Conservation (phyloP, 2,329 filamentous ascomycete genomes). For the Trichophyton benhamiae region DNA sequence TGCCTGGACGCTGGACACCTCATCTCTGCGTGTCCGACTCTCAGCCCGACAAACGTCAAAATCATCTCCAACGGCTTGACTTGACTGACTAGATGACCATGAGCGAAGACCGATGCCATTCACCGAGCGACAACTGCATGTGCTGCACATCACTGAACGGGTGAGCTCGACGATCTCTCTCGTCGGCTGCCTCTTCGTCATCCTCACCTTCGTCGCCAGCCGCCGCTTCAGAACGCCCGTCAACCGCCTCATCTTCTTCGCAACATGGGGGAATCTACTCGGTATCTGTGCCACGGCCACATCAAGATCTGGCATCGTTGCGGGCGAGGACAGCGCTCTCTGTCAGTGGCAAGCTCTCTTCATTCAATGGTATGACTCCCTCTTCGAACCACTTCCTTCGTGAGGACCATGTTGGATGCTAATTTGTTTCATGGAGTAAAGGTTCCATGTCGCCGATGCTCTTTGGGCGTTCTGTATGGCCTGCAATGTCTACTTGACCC, state of each 20-base stretch:
- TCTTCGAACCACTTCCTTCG: too few relatives aligned
- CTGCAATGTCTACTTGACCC: slow-evolving; percentile 69
- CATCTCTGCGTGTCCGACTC: too few relatives aligned
- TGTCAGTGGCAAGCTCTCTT: slow-evolving; percentile 69
- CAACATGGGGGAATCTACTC: slow-evolving; percentile 68
- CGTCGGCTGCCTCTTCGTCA: slow-evolving; percentile 14
- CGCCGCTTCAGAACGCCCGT: slow-evolving; percentile 35
- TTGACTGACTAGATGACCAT: not conserved
- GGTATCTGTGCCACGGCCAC: slow-evolving; percentile 67
- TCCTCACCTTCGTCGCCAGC: slow-evolving; percentile 14
- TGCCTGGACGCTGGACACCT: too few relatives aligned
- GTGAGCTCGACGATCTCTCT: slow-evolving; percentile 16
- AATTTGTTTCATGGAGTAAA: slow-evolving; percentile 22
- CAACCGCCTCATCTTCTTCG: slow-evolving; percentile 73
- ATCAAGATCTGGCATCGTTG: slow-evolving; percentile 46
- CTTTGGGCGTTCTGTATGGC: slow-evolving; percentile 74
- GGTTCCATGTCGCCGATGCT: slow-evolving; percentile 67
- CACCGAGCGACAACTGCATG: not conserved
- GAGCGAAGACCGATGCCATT: not conserved
- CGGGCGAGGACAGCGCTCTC: slow-evolving; percentile 41
- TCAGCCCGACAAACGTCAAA: too few relatives aligned
- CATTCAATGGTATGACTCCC: slow-evolving; percentile 59
- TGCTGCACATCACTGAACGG: slow-evolving; percentile 13
- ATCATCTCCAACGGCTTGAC: not conserved
- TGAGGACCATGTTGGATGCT: not conserved